phyloP scores from a whole-genome alignment of 345 rosid species.

The Eucalyptus sp. region DNA sequence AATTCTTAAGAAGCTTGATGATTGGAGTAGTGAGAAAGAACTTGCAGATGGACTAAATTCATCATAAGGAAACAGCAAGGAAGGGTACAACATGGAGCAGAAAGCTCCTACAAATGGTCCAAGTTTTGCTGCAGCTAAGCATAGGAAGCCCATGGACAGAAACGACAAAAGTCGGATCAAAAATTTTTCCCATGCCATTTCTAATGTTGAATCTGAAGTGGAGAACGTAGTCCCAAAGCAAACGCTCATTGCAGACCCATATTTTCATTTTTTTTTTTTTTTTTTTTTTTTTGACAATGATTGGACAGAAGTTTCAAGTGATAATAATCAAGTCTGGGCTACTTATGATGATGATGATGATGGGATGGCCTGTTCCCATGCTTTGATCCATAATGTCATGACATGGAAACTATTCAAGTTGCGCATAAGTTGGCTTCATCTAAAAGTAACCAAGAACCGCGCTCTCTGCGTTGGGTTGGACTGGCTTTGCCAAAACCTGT shows the following conservation, averaged over 20 bases:
- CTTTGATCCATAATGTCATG: constrained; percentile 38
- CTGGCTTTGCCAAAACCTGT: constrained; percentile 14
- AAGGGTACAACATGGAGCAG: neutral
- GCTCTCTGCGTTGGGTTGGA: constrained; percentile 35
- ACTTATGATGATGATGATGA: constrained; percentile 24
- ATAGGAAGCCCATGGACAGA: neutral
- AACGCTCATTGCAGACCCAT: constrained; percentile 43
- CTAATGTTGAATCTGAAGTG: neutral
- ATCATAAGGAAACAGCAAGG: neutral
- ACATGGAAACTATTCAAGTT: constrained; percentile 42
- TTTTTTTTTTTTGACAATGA: constrained; percentile 33
- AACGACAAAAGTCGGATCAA: neutral
- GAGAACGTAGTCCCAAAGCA: neutral
- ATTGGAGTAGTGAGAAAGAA: neutral
- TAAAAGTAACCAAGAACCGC: constrained; percentile 30
- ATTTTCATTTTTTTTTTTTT: constrained; percentile 16
- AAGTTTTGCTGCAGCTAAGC: neutral
- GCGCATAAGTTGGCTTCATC: constrained; percentile 50
- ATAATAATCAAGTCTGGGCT: constrained; percentile 51
- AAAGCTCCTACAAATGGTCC: neutral
- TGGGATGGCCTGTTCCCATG: constrained; percentile 53
- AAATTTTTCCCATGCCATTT: neutral
- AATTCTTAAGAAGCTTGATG: constrained; percentile 7
- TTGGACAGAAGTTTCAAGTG: constrained; percentile 31
- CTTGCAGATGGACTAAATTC: neutral